Evolutionary conservation across 129 eudicot genomes (phyloP).

Genomic region (Artemisia annua): DNA sequence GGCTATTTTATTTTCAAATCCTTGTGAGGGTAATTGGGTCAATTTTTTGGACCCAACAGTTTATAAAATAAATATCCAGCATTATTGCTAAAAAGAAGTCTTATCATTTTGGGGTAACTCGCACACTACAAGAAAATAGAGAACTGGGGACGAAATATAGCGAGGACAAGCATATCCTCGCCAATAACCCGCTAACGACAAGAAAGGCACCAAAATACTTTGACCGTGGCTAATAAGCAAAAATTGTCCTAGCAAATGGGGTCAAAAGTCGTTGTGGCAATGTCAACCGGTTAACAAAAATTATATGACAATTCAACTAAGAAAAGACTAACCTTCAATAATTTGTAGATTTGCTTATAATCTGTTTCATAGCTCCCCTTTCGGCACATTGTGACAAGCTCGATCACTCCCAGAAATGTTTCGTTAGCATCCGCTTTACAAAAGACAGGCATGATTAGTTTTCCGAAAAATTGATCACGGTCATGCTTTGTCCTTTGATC

Average conservation of each 20-base stretch:
- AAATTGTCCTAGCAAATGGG: no score
- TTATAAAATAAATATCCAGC: no score
- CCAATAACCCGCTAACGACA: no score
- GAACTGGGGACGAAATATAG: no score
- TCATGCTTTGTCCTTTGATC: not conserved
- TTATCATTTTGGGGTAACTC: not conserved
- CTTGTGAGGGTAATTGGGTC: no score
- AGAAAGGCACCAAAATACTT: no score
- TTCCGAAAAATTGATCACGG: not conserved
- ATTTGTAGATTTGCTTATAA: not conserved
- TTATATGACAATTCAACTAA: not conserved
- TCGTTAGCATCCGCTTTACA: not conserved
- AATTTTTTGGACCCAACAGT: no score
- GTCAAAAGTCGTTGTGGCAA: no score
- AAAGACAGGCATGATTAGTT: slow-evolving; percentile 6
- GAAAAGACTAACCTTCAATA: not conserved
- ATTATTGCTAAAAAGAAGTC: not conserved
- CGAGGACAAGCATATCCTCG: no score
- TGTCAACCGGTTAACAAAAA: not conserved
- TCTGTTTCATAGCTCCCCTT: not conserved
- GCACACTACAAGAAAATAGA: no score
- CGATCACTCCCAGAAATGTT: not conserved
- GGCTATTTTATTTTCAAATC: no score
- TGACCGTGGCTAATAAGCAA: no score
- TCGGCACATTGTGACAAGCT: not conserved